Base-by-base conservation (phyloP, 2,329 filamentous ascomycete species). In the Ambrosiella beaveri region DNA sequence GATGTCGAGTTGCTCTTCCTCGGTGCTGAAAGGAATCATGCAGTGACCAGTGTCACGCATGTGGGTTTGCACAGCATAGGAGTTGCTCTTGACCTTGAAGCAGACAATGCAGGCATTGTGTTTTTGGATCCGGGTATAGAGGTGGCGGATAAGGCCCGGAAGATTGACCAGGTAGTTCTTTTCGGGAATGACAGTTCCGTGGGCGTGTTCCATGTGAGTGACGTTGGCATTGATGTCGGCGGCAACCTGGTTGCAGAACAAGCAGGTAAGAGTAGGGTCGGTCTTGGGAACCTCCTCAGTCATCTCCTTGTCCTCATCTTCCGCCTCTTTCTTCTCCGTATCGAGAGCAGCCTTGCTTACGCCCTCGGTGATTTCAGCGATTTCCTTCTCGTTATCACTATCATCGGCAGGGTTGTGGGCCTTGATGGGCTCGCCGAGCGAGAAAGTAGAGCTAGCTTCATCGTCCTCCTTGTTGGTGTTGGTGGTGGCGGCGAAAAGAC, bases 1-100 rank as follows among this genome's bases (percentile, higher is more conserved):
- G 66, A 98, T 88, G 58, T 94, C 88, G 37, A 97, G 78, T 72
- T 96, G 88, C 66, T 97, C 89, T 40, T 86, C 84, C 67, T 96
- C 88, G 0, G 83, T 85, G 56, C 84, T 82, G 69, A 91, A 98
- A 0, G 88, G 90, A 64, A 98, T 94, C 79, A 90, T 95, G 77
- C 91, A 97, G 71, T 98, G 93, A 0, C 88, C 86, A 68, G 89
- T 91, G 68, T 98, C 93, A 50, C 88, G 84, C 93, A 98, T 98
- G 69, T 98, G 93, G 0, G 90, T 96, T 67, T 96, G 90, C 35
- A 90, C 81, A 15, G 87, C 91, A 59, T 84, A 82, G 0, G 85
- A 76, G 11, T 84, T 90, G 62, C 84, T 80, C 67, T 93, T 87
- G 49, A 84, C 70, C 69, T 93, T 94, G 67, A 86, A 84, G 68